Base-by-base conservation (phyloP, 768 basidiomycete genomes). In the Psilocybe tampanensis region DNA sequence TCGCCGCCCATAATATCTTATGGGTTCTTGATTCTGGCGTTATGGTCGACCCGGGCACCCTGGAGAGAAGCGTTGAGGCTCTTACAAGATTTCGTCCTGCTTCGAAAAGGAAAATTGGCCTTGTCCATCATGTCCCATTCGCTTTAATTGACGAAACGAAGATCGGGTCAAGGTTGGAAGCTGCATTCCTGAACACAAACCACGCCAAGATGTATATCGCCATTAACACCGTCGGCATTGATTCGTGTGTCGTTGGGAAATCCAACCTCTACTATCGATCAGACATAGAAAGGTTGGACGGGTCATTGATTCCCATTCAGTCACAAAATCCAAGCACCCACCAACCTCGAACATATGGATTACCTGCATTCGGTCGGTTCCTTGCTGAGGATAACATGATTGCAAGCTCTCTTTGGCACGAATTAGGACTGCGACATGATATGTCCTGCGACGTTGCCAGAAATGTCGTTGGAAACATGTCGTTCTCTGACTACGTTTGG, bases 341-440 rank as follows among this genome's bases (percentile, higher is more conserved):
- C 66, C 75, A 68, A 52, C 54, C 62, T 29, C 56, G 61, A 57
- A 68, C 68, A 66, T 68, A 72, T 43, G 95, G 95, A 1, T 78
- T 99, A 21, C 79, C 84, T 8, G 88, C 85, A 0, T 98, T 98
- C 60, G 89, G 88, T 0, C 85, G 88, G 12, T 98, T 89, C 73
- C 81, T 98, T 42, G 96, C 97, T 0, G 97, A 99, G 72, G 97
- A 99, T 75, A 98, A 98, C 74, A 96, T 93, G 92, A 96, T 99
- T 55, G 97, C 88, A 17, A 79, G 85, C 45, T 85, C 92, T 1
- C 76, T 99, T 12, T 98, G 95, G 97, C 93, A 98, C 69, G 93
- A 98, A 69, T 80, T 98, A 2, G 88, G 85, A 33, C 77, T 94
- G 33, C 82, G 91, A 44, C 97, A 99, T 68, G 89, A 93, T 55